These are phyloP conservation scores for Monsonia emarginata DNA, from an alignment of 441 rosid species.

Conservation along the genomic window DNA sequence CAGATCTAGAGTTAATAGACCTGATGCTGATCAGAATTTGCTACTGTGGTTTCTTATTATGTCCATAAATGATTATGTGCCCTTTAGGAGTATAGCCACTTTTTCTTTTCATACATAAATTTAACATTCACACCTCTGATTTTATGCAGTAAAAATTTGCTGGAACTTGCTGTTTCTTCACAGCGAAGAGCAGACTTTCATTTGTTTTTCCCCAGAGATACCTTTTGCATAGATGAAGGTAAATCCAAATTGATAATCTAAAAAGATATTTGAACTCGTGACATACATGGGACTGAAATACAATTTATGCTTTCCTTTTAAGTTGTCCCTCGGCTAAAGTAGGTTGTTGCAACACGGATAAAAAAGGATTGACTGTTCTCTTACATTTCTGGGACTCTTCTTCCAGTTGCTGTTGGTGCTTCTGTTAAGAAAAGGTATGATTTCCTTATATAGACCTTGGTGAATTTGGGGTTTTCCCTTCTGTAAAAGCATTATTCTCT, in stretches of 20 bases:
- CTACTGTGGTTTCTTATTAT: neutral
- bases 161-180: conserved; percentile 32
- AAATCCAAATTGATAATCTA: conserved; percentile 3
- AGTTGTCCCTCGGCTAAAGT: conserved; percentile 45
- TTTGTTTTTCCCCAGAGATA: conserved; percentile 32
- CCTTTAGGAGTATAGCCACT: neutral
- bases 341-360: neutral
- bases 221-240: conserved; percentile 55
- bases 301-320: conserved; percentile 19
- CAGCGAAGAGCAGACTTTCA: conserved; percentile 44
- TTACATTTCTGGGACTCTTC: neutral
- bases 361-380: conserved; percentile 3
- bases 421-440: conserved; percentile 4
- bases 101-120: neutral
- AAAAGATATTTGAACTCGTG: neutral
- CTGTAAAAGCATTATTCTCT: neutral
- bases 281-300: conserved; percentile 12
- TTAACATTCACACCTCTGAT: conserved; percentile 1
- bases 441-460: neutral
- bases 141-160: conserved; percentile 44
- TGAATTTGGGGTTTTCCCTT: neutral
- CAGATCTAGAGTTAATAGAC: neutral
- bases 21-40: neutral
- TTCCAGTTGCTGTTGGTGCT: neutral
- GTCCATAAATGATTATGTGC: neutral